phyloP scores from a whole-genome alignment of 768 basidiomycete genomes.

The Tremella mesenterica region DNA sequence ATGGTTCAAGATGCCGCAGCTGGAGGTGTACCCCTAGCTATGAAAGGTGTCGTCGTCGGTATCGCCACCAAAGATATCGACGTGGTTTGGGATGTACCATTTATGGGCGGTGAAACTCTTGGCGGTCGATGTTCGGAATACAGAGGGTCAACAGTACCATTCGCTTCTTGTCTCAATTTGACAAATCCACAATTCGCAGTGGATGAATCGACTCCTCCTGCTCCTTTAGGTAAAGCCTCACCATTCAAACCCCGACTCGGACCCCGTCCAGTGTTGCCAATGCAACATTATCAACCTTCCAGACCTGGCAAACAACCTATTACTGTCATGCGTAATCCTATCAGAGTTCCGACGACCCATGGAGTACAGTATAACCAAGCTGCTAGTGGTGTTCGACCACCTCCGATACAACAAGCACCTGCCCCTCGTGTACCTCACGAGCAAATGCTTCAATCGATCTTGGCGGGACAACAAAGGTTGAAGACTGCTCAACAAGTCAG shows the following conservation, averaged over 20 bases:
- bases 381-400: slow-evolving; percentile 31
- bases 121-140: slow-evolving; percentile 86
- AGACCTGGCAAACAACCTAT: slow-evolving; percentile 46
- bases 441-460: slow-evolving; percentile 6
- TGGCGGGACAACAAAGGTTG: slow-evolving; percentile 5
- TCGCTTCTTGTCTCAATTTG: slow-evolving; percentile 81
- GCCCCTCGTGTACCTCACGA: slow-evolving; percentile 5
- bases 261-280: slow-evolving; percentile 53
- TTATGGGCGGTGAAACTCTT: slow-evolving; percentile 84
- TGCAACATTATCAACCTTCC: slow-evolving; percentile 15
- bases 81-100: slow-evolving; percentile 89
- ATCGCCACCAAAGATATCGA: slow-evolving; percentile 81
- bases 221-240: slow-evolving; percentile 26
- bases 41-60: slow-evolving; percentile 89
- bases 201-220: slow-evolving; percentile 48
- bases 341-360: slow-evolving; percentile 5
- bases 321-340: slow-evolving; percentile 68
- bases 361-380: slow-evolving; percentile 39
- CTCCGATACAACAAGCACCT: neutral
- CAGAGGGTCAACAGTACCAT: slow-evolving; percentile 79
- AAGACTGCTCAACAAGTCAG: slow-evolving; percentile 6
- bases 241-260: slow-evolving; percentile 64
- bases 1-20: slow-evolving; percentile 81
- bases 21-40: slow-evolving; percentile 78
- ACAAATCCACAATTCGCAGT: slow-evolving; percentile 75